Base-by-base conservation (phyloP, 2,329 filamentous ascomycete species). In the Colletotrichum spaethianum region DNA sequence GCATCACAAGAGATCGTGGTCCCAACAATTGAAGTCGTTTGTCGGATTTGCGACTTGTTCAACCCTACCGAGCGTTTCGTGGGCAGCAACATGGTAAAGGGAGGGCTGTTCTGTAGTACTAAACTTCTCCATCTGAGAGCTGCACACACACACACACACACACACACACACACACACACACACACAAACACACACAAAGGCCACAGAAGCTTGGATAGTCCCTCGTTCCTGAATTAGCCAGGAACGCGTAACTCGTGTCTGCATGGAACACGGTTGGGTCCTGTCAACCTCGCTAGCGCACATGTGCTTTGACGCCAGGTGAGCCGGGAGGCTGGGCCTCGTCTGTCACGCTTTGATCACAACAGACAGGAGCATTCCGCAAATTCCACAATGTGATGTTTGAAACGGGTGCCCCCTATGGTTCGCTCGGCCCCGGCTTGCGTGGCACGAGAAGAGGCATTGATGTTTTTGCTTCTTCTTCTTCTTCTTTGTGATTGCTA, bases 321-420 rank as follows among this genome's bases (percentile, higher is more conserved):
- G 50, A 57, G 26, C 38, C 63, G 46, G 38, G n/a, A 20, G 33
- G 56, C 40, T 44, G 50, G 67, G 38, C 53, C 56, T 68, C 33
- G 42, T 42, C 60, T 23, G 18, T 18, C 57, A 28, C 62, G 69
- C 64, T 68, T 57, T 63, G 69, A 56, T 63, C 56, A 33, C 48
- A 36, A 36, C 38, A 36, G 8, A 36, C 28, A 11, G 20, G 26
- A 53, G 20, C n/a, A 38, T 38, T n/a, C 59, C 31, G 28, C 52
- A 48, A 3, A 50, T 42, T 50, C 42, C 12, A 53, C 4, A 31
- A 42, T 28, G 28, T 42, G 31, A 66, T n/a, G 31, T 38, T 40
- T 42, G 40, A 50, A 64, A 42, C 40, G 12, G 28, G 8, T 46
- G 6, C 20, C 42, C 9, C 18, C 9, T 8, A n/a, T 46, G 42